Base-by-base conservation (phyloP, 257 asterid species). In the Solanum stenotomum region DNA sequence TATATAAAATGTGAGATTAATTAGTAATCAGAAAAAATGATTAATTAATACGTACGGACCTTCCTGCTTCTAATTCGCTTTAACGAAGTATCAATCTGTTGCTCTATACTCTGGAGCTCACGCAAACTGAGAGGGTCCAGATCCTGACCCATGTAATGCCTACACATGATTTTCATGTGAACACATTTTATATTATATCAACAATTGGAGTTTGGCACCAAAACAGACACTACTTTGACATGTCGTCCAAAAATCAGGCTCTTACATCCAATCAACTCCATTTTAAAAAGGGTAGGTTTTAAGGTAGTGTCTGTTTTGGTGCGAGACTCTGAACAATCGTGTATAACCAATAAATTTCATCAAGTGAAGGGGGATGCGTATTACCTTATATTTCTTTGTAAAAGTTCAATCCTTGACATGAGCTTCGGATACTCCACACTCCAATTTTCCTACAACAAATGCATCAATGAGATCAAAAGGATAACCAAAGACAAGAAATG, bases 21-120 rank as follows among this genome's bases (percentile, higher is more conserved):
- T 49, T 6, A 56, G 25, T 16, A 52, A 52, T 46, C 56, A 46
- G 56, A 46, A 46, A 46, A 46, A 46, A 13, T 46, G 18, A 46
- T 52, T 52, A 52, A 23, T 61, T 10, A 61, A 9, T 42, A 42
- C 46, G 5, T 63, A 2, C 27, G 38, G 77, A 92, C 98, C 96
- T 93, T 93, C 87, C 90, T 94, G 4, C 93, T 91, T 77, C 98
- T 90, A 65, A 94, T 91, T 88, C 98, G 92, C 90, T 91, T 96
- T 31, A 96, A 87, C 77, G 98, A 93, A 75, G 88, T 88, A 83
- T 94, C 96, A 59, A 96, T 93, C 88, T 96, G 98, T 89, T 91
- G 98, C 89, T 96, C 96, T 93, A 95, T 79, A 89, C 93, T 94
- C 88, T 93, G 98, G 84, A 96, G 98, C 92, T 96, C 98, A 87